Evolutionary conservation across 1,284 basidiomycete genomes (phyloP).

Genomic region (Phellinidium pouzarii): DNA sequence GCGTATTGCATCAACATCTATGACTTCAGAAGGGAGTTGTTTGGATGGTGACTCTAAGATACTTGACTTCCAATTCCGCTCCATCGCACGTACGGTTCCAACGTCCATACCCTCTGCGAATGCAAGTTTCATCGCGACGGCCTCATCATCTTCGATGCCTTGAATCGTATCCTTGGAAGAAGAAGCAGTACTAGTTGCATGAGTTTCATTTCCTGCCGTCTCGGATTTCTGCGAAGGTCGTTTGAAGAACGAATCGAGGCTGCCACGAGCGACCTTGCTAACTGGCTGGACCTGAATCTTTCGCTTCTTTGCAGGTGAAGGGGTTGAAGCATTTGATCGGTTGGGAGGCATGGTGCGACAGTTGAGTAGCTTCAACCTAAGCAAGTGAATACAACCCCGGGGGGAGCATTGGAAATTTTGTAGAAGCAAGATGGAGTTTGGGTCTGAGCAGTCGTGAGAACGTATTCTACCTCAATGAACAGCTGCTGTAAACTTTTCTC

Average conservation of each 20-base stretch:
- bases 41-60: neutral
- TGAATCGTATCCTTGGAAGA: conserved; percentile 3
- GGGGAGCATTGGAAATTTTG: conserved; percentile 6
- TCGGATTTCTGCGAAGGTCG: conserved; percentile 1
- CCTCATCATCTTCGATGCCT: conserved; percentile 13
- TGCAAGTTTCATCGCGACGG: conserved; percentile 10
- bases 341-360: conserved; percentile 32
- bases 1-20: conserved; percentile 14
- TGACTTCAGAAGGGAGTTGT: conserved; percentile 11
- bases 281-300: neutral
- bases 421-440: conserved; percentile 1
- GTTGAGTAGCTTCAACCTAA: conserved; percentile 16
- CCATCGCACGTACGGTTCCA: conserved; percentile 9
- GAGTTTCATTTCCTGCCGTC: neutral
- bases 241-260: conserved; percentile 13
- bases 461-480: no score
- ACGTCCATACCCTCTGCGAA: conserved; percentile 14
- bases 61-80: conserved; percentile 16
- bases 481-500: no score
- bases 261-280: conserved; percentile 1
- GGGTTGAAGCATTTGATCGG: conserved; percentile 25
- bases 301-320: conserved; percentile 16
- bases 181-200: neutral
- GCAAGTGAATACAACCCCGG: neutral
- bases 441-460: neutral